Conservation (phyloP, 1,139 yeast species). For the Yamadazyma epiphylla region DNA sequence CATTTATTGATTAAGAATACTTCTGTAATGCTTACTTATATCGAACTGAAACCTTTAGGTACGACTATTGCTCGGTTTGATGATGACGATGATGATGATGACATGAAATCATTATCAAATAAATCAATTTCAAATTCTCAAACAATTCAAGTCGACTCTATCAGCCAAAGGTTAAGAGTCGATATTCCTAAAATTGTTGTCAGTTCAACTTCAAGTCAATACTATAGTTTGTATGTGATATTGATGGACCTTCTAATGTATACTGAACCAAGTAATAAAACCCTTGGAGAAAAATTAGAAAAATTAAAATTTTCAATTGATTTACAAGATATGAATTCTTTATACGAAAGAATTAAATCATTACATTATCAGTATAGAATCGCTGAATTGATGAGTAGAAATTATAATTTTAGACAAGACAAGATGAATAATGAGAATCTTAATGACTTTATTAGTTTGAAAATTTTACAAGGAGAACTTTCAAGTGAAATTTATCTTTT, state of each 20-base stretch:
- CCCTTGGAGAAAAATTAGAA: conserved; percentile 31
- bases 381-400: conserved; percentile 22
- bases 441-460: conserved; percentile 31
- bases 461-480: conserved; percentile 24
- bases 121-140: conserved; percentile 7
- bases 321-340: conserved; percentile 33
- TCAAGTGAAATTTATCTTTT: conserved; percentile 34
- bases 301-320: conserved; percentile 41
- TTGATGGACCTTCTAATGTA: conserved; percentile 34
- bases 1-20: conserved; percentile 36
- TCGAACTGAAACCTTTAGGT: conserved; percentile 28
- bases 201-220: conserved; percentile 41
- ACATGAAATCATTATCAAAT: not conserved
- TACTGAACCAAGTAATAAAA: conserved; percentile 40
- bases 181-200: conserved; percentile 41
- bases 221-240: conserved; percentile 36
- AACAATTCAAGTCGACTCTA: conserved; percentile 5
- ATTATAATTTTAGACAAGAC: conserved; percentile 36
- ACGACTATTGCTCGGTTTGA: conserved; percentile 11
- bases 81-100: conserved; percentile 6
- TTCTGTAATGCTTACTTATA: conserved; percentile 34
- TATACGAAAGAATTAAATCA: conserved; percentile 23
- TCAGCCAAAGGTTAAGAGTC: conserved; percentile 20
- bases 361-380: conserved; percentile 26
- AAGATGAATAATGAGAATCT: conserved; percentile 31